A percentile compares a stretch with the other conserved stretches of the same genome.
Evolutionary conservation across 2,329 filamentous ascomycete species (phyloP).

Genomic region (Arthroderma uncinatum): DNA sequence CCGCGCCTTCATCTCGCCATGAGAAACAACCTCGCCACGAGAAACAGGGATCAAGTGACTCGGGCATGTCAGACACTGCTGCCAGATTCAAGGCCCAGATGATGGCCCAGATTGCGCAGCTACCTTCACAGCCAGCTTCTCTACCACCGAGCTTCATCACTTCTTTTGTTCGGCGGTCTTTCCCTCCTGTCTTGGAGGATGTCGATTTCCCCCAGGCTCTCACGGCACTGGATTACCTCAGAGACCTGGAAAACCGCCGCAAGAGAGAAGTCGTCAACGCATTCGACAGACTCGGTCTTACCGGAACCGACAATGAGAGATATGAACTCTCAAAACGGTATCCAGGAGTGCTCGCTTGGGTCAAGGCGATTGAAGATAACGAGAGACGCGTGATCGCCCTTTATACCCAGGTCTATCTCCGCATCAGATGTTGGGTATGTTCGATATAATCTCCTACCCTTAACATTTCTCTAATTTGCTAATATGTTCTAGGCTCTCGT

Average conservation of each 20-base stretch:
- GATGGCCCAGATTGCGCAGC: conserved; percentile 44
- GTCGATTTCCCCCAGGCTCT: conserved; percentile 57
- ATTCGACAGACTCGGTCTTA: conserved; percentile 43
- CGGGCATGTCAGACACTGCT: conserved; percentile 24
- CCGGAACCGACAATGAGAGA: conserved; percentile 39
- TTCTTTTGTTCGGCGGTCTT: conserved; percentile 50
- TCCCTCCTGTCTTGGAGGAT: conserved; percentile 43
- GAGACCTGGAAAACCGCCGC: conserved; percentile 50
- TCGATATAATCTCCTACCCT: not conserved
- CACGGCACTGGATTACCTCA: conserved; percentile 55
- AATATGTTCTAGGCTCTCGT: conserved; percentile 44
- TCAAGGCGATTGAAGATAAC: conserved; percentile 41
- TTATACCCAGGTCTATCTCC: conserved; percentile 52
- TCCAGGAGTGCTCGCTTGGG: conserved; percentile 47
- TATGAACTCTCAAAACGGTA: conserved; percentile 41
- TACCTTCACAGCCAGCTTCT: conserved; percentile 50
- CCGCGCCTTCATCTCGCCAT: conserved; percentile 11
- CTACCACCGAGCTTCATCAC: conserved; percentile 53
- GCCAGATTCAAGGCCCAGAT: conserved; percentile 34
- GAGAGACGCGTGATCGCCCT: conserved; percentile 43
- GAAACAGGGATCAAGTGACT: conserved; percentile 18
- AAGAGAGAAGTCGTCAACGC: conserved; percentile 47
- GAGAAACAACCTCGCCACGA: conserved; percentile 15
- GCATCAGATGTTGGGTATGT: conserved; percentile 52
- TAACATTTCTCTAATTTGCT: conserved; percentile 13